These are phyloP conservation scores for Boletus subparvulus DNA, from an alignment of 768 basidiomycete genomes.

Conservation along the genomic window DNA sequence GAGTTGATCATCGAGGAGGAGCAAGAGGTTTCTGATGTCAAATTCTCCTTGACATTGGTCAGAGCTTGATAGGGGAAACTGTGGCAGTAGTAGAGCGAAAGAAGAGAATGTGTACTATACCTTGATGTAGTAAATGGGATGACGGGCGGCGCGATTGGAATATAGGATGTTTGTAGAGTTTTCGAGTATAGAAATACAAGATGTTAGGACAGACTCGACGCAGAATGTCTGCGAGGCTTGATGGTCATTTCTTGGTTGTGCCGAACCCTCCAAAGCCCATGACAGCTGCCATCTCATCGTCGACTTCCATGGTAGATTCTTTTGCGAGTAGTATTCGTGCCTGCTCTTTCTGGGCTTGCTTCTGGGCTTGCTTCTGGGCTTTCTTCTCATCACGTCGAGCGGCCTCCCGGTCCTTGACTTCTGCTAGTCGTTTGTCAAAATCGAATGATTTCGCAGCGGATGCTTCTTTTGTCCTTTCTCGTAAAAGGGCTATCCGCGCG, in stretches of 20 bases:
- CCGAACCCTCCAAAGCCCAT: slow-evolving; percentile 96
- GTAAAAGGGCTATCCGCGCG: slow-evolving; percentile 80
- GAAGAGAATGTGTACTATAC: slow-evolving; percentile 22
- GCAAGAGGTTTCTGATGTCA: slow-evolving; percentile 79
- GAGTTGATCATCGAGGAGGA: slow-evolving; percentile 76
- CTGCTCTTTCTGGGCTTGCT: slow-evolving; percentile 76
- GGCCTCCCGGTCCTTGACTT: slow-evolving; percentile 73
- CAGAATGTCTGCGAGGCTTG: neutral
- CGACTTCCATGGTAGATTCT: slow-evolving; percentile 45
- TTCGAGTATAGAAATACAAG: slow-evolving; percentile 13
- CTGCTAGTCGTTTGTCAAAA: slow-evolving; percentile 85
- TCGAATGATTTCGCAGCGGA: slow-evolving; percentile 89
- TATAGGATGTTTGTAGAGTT: slow-evolving; percentile 1
- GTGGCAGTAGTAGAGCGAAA: neutral
- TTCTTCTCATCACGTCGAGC: slow-evolving; percentile 71
- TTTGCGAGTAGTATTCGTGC: slow-evolving; percentile 64
- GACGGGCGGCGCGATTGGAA: neutral
- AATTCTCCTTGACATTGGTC: slow-evolving; percentile 71
- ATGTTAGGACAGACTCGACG: slow-evolving; percentile 12
- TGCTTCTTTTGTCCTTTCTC: slow-evolving; percentile 83
- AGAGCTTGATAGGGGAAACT: slow-evolving; percentile 24
- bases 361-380: slow-evolving; percentile 73
- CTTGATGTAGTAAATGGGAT: slow-evolving; percentile 4
- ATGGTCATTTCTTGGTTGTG: slow-evolving; percentile 71
- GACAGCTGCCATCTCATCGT: slow-evolving; percentile 69